Conservation (phyloP, 2,329 filamentous ascomycete species). For the Sporothrix variecibatus region DNA sequence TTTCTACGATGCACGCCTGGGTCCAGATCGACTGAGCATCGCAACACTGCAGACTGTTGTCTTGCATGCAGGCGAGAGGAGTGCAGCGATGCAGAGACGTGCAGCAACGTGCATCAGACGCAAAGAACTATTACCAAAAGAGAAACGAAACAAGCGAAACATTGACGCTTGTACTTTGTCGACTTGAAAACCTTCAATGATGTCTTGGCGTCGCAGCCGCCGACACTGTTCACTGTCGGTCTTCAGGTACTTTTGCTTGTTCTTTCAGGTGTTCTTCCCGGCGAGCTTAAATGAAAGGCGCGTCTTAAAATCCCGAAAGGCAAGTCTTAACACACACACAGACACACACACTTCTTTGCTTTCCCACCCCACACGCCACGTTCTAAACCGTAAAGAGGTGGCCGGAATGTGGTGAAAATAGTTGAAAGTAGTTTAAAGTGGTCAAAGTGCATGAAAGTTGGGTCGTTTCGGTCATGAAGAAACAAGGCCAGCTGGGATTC, state of each 20-base stretch:
- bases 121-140: neutral
- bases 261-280: neutral
- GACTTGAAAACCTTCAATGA: no score
- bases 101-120: neutral
- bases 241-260: neutral
- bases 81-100: neutral
- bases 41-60: neutral
- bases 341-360: neutral
- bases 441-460: no score
- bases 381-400: constrained; percentile 4
- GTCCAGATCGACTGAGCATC: neutral
- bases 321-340: no score
- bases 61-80: neutral
- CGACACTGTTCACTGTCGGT: neutral
- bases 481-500: neutral
- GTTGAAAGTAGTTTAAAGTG: no score
- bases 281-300: neutral
- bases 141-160: neutral
- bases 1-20: neutral
- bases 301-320: neutral
- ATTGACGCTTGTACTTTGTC: no score
- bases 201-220: neutral
- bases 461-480: neutral
- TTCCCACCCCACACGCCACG: constrained; percentile 10
- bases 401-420: no score